Evolutionary conservation across 2,329 filamentous ascomycete genomes (phyloP).

Genomic region (Penicillium rolfsii): DNA sequence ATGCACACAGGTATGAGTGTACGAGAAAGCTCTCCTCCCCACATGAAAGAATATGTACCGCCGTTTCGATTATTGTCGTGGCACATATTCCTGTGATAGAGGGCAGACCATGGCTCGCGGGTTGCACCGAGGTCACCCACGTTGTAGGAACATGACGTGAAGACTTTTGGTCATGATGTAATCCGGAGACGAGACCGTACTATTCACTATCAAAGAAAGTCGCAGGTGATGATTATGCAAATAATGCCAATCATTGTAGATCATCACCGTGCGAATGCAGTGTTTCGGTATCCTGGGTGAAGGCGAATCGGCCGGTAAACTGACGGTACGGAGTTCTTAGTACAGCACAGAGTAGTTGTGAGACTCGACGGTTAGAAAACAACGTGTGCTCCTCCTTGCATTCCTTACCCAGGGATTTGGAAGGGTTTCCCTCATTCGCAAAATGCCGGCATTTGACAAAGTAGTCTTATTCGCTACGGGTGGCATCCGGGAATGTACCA

Average conservation of each 20-base stretch:
- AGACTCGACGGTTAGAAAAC: background rate
- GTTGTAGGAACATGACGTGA: constrained; percentile 16
- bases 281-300: background rate
- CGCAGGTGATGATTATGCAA: background rate
- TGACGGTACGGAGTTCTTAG: background rate
- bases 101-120: constrained; percentile 11
- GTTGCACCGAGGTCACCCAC: constrained; percentile 13
- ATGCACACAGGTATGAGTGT: background rate
- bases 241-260: background rate
- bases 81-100: background rate
- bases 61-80: too few relatives aligned
- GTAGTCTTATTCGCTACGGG: background rate
- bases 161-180: constrained; percentile 22
- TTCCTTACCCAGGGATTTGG: constrained; percentile 2
- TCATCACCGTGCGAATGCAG: background rate
- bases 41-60: background rate
- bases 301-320: background rate
- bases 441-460: constrained; percentile 2
- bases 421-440: too few relatives aligned
- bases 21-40: too few relatives aligned
- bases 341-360: too few relatives aligned
- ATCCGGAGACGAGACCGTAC: background rate
- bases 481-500: constrained; percentile 1
- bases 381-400: constrained; percentile 11
- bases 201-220: background rate